Conservation (phyloP, 2,329 filamentous ascomycete species). For the Emergomyces pasteurianus region DNA sequence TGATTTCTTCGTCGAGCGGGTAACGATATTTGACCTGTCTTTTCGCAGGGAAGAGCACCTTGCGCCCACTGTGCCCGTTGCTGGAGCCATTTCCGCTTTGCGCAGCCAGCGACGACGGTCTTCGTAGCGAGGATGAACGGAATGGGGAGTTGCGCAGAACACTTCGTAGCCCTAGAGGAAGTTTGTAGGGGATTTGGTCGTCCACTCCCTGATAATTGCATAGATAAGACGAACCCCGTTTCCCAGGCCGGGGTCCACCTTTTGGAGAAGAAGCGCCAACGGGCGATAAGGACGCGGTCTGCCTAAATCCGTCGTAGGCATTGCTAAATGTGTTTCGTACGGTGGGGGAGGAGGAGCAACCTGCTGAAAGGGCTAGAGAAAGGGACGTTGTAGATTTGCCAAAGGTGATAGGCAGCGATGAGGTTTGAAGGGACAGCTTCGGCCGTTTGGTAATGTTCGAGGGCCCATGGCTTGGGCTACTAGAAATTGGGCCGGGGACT, state of each 20-base stretch:
- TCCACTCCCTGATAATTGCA: background rate
- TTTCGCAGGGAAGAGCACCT: slow-evolving; percentile 40
- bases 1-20: slow-evolving; percentile 48
- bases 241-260: slow-evolving; percentile 14
- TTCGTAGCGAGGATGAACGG: slow-evolving; percentile 17
- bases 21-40: slow-evolving; percentile 47
- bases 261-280: slow-evolving; percentile 17
- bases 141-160: slow-evolving; percentile 39
- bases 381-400: slow-evolving; percentile 43
- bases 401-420: slow-evolving; percentile 38
- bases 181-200: slow-evolving; percentile 25
- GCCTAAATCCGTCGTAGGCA: slow-evolving; percentile 38
- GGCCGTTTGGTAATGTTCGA: slow-evolving; percentile 31
- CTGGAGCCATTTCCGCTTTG: slow-evolving; percentile 20
- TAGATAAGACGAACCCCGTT: background rate
- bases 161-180: slow-evolving; percentile 33
- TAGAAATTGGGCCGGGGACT: background rate
- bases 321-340: slow-evolving; percentile 51
- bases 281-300: slow-evolving; percentile 25
- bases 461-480: background rate
- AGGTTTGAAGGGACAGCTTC: slow-evolving; percentile 50
- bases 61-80: slow-evolving; percentile 25
- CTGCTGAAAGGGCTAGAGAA: slow-evolving; percentile 42
- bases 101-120: slow-evolving; percentile 30
- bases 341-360: slow-evolving; percentile 42